Evolutionary conservation across 805 yeast species (phyloP).

Genomic region (Candida nemodendra): DNA sequence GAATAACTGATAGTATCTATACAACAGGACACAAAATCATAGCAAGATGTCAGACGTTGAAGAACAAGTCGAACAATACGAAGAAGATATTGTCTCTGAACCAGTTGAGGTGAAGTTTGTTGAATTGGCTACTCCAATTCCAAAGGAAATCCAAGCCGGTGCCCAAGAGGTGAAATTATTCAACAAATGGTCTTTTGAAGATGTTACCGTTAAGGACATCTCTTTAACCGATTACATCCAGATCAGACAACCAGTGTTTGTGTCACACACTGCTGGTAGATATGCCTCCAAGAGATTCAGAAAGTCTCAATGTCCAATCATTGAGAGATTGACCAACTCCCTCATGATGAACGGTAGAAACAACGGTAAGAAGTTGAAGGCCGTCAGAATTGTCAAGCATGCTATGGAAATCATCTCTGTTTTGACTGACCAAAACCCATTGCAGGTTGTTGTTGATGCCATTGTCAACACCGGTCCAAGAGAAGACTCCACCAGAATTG

Average conservation of each 20-base stretch:
- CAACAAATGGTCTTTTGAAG: slow-evolving; percentile 99
- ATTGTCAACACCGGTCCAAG: slow-evolving; percentile 99
- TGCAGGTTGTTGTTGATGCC: slow-evolving; percentile 99
- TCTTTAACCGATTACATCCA: slow-evolving; percentile 98
- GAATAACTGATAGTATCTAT: neutral
- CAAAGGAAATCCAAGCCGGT: slow-evolving; percentile 95
- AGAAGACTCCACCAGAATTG: slow-evolving; percentile 99
- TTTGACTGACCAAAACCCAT: slow-evolving; percentile 98
- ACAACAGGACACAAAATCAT: slow-evolving; percentile 6
- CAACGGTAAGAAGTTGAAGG: slow-evolving; percentile 99
- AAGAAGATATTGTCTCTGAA: slow-evolving; percentile 79
- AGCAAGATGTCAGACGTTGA: slow-evolving; percentile 82
- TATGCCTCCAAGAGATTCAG: slow-evolving; percentile 99
- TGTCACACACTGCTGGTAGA: slow-evolving; percentile 99
- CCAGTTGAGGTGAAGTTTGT: slow-evolving; percentile 75
- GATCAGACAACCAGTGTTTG: slow-evolving; percentile 95
- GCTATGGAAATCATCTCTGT: slow-evolving; percentile 97
- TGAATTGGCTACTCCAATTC: slow-evolving; percentile 92
- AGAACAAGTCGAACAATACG: slow-evolving; percentile 51
- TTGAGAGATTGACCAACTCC: slow-evolving; percentile 99
- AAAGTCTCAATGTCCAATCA: slow-evolving; percentile 99
- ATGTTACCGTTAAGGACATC: slow-evolving; percentile 95
- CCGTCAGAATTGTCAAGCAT: slow-evolving; percentile 99
- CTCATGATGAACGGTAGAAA: slow-evolving; percentile 99
- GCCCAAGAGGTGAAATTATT: slow-evolving; percentile 94